These are phyloP conservation scores for Tulasnella calospora DNA, from an alignment of 768 basidiomycete species.

Conservation along the genomic window DNA sequence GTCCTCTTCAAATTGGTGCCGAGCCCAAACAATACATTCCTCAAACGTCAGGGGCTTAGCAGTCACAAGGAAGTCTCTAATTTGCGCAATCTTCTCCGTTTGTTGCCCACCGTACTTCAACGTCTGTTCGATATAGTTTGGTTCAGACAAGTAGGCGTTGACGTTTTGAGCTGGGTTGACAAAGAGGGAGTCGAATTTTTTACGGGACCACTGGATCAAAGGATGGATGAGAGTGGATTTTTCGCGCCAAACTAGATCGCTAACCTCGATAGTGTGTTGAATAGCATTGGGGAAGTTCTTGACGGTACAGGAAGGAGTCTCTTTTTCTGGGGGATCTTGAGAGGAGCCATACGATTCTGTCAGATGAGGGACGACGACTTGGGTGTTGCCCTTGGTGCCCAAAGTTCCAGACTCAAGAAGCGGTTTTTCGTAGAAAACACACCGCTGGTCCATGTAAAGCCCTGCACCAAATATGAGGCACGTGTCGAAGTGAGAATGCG, in stretches of 20 bases:
- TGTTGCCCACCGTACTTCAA: constrained; percentile 90
- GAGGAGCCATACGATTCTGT: constrained; percentile 97
- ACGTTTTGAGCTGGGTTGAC: constrained; percentile 91
- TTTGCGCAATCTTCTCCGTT: constrained; percentile 81
- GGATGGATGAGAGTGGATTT: background rate
- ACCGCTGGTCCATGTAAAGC: constrained; percentile 97
- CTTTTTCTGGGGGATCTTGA: constrained; percentile 98
- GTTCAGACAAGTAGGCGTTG: constrained; percentile 94
- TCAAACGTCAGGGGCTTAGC: constrained; percentile 93
- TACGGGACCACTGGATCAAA: constrained; percentile 76
- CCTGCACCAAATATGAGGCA: constrained; percentile 44
- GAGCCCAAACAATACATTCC: constrained; percentile 96
- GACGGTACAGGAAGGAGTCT: constrained; percentile 92
- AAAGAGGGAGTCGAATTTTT: constrained; percentile 87
- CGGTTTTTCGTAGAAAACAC: constrained; percentile 93
- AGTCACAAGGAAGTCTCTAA: constrained; percentile 82
- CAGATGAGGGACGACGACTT: constrained; percentile 88
- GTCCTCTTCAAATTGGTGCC: constrained; percentile 89
- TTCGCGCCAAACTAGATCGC: constrained; percentile 29
- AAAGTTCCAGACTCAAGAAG: constrained; percentile 95
- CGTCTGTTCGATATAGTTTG: constrained; percentile 87
- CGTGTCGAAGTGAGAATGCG: background rate
- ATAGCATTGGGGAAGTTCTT: constrained; percentile 99
- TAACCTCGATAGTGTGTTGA: constrained; percentile 92
- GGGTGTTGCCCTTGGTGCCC: constrained; percentile 96